A percentile compares a stretch with the other conserved stretches of the same genome.
These are phyloP conservation scores for Paraleonurus japonicus DNA, from an alignment of 257 asterid species.

Conservation along the genomic window DNA sequence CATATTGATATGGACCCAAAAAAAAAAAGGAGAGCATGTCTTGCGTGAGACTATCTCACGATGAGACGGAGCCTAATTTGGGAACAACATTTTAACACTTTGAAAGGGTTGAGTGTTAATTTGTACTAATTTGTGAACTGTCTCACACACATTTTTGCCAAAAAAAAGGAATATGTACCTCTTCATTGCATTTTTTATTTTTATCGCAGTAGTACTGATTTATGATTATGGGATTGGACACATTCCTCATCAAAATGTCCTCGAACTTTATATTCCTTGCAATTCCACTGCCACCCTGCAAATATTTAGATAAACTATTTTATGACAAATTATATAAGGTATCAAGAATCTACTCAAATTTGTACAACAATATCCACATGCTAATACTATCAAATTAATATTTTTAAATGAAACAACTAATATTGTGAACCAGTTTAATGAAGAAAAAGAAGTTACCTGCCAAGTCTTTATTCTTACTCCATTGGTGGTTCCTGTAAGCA, in stretches of 20 bases:
- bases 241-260: slow-evolving; percentile 62
- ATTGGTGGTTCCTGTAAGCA: slow-evolving; percentile 66
- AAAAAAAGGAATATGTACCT: slow-evolving; percentile 53
- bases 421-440: no score
- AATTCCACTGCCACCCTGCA: slow-evolving; percentile 82
- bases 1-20: no score
- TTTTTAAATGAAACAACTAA: no score
- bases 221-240: slow-evolving; percentile 80
- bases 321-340: background rate
- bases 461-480: slow-evolving; percentile 93
- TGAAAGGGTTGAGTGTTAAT: no score
- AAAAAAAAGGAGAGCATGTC: no score
- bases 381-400: no score
- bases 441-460: slow-evolving; percentile 53
- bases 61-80: no score
- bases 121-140: no score
- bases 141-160: no score
- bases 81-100: no score
- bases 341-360: background rate
- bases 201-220: slow-evolving; percentile 81
- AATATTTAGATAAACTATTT: background rate
- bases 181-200: slow-evolving; percentile 41
- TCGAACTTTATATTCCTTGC: slow-evolving; percentile 70
- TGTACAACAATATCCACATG: background rate
- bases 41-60: no score